Evolutionary conservation across 1,284 basidiomycete species (phyloP).

Genomic region (Rhizoctonia solani): DNA sequence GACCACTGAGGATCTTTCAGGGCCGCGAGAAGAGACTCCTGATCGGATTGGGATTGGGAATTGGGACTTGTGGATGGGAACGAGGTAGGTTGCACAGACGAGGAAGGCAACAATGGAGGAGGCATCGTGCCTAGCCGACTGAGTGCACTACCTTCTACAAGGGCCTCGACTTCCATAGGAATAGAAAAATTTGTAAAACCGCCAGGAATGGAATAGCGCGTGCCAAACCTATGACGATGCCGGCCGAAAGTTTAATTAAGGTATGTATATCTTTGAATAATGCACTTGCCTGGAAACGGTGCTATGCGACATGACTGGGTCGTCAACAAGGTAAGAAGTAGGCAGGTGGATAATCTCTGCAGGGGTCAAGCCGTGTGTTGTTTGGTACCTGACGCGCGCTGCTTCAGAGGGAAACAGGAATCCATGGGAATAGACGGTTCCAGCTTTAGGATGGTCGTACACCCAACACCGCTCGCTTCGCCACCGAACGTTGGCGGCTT

Average conservation of each 20-base stretch:
- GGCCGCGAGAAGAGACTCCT: constrained; percentile 37
- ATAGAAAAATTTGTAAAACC: constrained; percentile 63
- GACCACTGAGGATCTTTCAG: constrained; percentile 38
- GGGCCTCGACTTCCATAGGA: constrained; percentile 82
- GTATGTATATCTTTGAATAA: background rate
- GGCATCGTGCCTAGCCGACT: constrained; percentile 54
- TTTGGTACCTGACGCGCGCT: constrained; percentile 59
- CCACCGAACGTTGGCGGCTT: constrained; percentile 81
- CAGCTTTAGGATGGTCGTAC: constrained; percentile 93
- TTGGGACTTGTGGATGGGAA: constrained; percentile 38
- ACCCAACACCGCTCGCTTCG: constrained; percentile 94
- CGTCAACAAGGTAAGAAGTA: constrained; percentile 25
- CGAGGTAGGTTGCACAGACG: constrained; percentile 34
- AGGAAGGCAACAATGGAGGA: constrained; percentile 40
- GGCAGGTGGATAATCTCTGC: constrained; percentile 33
- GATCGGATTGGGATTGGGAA: too few relatives aligned
- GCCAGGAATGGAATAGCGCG: constrained; percentile 63
- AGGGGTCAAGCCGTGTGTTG: constrained; percentile 34
- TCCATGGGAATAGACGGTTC: constrained; percentile 94
- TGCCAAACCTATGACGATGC: constrained; percentile 86
- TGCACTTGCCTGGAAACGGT: constrained; percentile 23
- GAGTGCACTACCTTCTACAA: constrained; percentile 90
- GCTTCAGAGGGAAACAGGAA: constrained; percentile 96
- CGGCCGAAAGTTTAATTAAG: background rate
- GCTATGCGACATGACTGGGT: constrained; percentile 26